Base-by-base conservation (phyloP, 257 asterid genomes). In the Nicotiana tomentosiformis region DNA sequence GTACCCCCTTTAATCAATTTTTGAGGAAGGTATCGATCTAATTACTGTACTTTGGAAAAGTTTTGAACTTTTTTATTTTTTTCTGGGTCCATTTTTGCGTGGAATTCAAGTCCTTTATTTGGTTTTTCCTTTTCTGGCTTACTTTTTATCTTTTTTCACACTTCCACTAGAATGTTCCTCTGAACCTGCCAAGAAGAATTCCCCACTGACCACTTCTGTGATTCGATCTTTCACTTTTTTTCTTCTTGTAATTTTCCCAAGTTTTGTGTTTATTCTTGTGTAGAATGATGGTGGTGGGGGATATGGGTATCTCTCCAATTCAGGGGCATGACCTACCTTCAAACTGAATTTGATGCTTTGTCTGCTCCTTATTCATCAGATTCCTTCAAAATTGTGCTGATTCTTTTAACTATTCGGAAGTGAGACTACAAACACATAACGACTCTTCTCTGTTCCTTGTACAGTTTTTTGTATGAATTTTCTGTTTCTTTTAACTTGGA, bases 331-430 rank as follows among this genome's bases (percentile, higher is more conserved):
- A 87, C 88, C 90, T 90, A 90, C 92, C 91, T 86, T 84, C 89
- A 83, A 83, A 65, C 84, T 85, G 88, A 83, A 81, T 89, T 88
- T 88, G 88, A 86, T 88, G 89, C 87, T 88, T 89, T 87, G 84
- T 88, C 88, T 87, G 92, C 89, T 91, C 86, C 88, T 84, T 87
- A 90, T 46, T 88, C 92, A 90, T 88, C 92, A 80, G 88, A 91
- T 91, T 92, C 92, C 85, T 89, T 78, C 80, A 82, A 85, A 43
- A 80, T 79, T 86, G 90, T 88, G 91, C 93, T 84, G 91, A 88
- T 86, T 92, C 90, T 91, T 30, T 84, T 86, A 33, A 87, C 90
- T 89, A 77, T 87, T 87, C 87, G 82, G 62, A 94, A 94, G 94
- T 90, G 83, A 81, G 78, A 68, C 77, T 88, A 82, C 86, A 35